Evolutionary conservation across 2,329 filamentous ascomycete species (phyloP).

Genomic region (Hyphodiscus sp.): DNA sequence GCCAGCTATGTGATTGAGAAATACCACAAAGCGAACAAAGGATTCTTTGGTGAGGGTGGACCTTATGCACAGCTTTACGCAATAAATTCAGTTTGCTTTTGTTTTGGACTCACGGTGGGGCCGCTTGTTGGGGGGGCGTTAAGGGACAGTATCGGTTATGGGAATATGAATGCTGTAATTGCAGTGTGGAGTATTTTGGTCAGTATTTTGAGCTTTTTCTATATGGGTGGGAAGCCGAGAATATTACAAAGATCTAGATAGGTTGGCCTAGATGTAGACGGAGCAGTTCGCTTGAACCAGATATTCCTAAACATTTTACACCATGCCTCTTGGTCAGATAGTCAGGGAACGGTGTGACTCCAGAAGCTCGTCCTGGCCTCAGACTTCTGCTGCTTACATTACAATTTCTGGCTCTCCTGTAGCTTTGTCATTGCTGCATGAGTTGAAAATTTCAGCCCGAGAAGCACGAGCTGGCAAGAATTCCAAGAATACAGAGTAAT

Average conservation of each 20-base stretch:
- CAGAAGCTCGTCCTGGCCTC: too few relatives aligned
- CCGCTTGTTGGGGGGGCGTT: constrained; percentile 49
- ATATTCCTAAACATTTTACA: too few relatives aligned
- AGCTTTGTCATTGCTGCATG: too few relatives aligned
- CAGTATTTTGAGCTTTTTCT: constrained; percentile 18
- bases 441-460: too few relatives aligned
- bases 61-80: constrained; percentile 62
- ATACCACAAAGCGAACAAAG: constrained; percentile 48
- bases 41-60: constrained; percentile 47
- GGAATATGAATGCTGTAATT: constrained; percentile 41
- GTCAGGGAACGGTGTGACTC: too few relatives aligned
- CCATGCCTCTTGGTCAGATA: too few relatives aligned
- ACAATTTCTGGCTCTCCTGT: too few relatives aligned
- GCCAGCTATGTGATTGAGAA: constrained; percentile 47
- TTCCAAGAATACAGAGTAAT: too few relatives aligned
- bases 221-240: neutral
- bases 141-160: constrained; percentile 47
- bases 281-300: too few relatives aligned
- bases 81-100: constrained; percentile 57
- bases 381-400: too few relatives aligned
- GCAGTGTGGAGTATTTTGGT: constrained; percentile 16
- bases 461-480: too few relatives aligned
- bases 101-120: constrained; percentile 51
- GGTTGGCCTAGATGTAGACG: too few relatives aligned
- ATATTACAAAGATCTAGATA: neutral